Percentiles rank a stretch among this genome's conserved stretches.
phyloP scores from a whole-genome alignment of 83 land plant genomes.

The Picea mariana region DNA sequence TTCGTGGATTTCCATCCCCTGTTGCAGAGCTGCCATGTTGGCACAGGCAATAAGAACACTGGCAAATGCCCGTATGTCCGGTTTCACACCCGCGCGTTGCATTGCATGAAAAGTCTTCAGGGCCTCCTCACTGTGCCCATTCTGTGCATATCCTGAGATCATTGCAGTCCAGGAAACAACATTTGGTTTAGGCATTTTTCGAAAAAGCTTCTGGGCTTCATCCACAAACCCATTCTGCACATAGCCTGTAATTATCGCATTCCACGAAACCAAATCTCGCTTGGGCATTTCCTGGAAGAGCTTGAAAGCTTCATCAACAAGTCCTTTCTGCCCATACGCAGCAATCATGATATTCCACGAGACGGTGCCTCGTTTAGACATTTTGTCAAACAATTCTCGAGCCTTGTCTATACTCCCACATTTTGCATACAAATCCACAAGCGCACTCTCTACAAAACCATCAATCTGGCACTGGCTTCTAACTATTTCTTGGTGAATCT shows the following conservation, averaged over 20 bases:
- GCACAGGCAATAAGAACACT: conserved; percentile 65
- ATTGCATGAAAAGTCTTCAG: conserved; percentile 40
- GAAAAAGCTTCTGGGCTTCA: no score
- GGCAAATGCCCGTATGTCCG: conserved; percentile 48
- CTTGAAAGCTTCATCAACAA: not conserved
- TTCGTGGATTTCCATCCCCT: conserved; percentile 28
- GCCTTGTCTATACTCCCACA: no score
- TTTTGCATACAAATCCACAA: conserved; percentile 1
- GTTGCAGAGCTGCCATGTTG: conserved; percentile 46
- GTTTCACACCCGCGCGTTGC: conserved; percentile 31
- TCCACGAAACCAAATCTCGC: no score
- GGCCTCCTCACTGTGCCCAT: conserved; percentile 51
- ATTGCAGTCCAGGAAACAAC: conserved; percentile 68
- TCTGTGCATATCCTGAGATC: conserved; percentile 68
- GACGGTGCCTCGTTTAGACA: not conserved
- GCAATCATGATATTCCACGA: conserved; percentile 2
- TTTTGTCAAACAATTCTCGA: conserved; percentile 4
- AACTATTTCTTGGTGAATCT: not conserved
- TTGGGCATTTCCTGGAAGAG: conserved; percentile 4
- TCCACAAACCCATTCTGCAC: no score
- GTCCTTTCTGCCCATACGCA: not conserved
- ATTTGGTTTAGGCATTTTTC: no score
- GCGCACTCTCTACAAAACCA: not conserved
- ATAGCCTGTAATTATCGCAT: no score
- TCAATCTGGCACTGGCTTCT: not conserved